phyloP scores from a whole-genome alignment of 768 basidiomycete species.

The Tulasnella sp. region DNA sequence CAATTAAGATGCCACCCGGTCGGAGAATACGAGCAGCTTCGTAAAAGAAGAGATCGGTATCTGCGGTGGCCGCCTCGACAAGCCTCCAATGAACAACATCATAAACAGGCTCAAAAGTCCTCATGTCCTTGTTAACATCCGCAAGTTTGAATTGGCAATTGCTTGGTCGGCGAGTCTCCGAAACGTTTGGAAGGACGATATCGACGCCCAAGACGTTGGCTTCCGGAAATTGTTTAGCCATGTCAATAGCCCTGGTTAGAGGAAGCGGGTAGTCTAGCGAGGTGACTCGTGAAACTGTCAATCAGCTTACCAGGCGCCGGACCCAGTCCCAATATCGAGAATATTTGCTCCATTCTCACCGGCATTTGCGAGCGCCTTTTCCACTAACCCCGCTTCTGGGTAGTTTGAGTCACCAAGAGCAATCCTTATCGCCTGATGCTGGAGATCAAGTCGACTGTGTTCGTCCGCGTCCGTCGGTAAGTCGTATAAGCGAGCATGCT shows the following conservation, averaged over 20 bases:
- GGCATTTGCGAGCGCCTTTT: neutral
- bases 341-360: neutral
- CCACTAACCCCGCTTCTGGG: neutral
- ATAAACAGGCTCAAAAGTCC: no score
- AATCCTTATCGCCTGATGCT: neutral
- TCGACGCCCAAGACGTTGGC: neutral
- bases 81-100: no score
- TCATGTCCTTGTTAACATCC: no score
- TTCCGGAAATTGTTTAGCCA: conserved; percentile 4
- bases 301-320: neutral
- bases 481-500: neutral
- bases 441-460: neutral
- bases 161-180: neutral
- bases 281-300: neutral
- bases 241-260: neutral
- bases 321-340: neutral
- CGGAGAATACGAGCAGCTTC: no score
- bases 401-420: neutral
- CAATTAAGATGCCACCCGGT: no score
- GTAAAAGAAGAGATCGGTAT: no score
- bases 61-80: no score
- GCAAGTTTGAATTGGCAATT: no score
- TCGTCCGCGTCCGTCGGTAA: neutral
- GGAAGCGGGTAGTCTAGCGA: neutral
- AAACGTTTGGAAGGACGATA: neutral